Conservation (phyloP, 169 alveolate genomes). For the Eimeria maxima region DNA sequence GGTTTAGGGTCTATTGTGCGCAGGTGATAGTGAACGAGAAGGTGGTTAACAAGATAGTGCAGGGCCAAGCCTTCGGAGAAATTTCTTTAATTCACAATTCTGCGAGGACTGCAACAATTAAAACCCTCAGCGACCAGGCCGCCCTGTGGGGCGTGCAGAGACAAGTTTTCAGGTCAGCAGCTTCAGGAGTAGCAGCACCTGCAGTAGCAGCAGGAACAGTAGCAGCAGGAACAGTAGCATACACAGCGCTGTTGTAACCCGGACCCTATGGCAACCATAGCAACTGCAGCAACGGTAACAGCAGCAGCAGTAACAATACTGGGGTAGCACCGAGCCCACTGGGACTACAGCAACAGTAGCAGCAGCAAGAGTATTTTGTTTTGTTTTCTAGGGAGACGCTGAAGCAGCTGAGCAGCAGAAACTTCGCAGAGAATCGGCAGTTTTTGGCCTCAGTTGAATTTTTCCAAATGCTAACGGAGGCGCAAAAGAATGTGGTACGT, state of each 20-base stretch:
- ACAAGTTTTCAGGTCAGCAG: slow-evolving; percentile 90
- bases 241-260: too few species aligned
- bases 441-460: slow-evolving; percentile 94
- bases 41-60: slow-evolving; percentile 92
- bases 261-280: too few species aligned
- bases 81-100: slow-evolving; percentile 98
- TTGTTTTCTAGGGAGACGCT: slow-evolving; percentile 88
- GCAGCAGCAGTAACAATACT: neutral
- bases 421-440: slow-evolving; percentile 94
- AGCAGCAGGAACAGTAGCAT: neutral
- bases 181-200: neutral
- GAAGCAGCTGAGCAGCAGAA: slow-evolving; percentile 92
- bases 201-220: neutral
- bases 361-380: slow-evolving; percentile 26
- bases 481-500: slow-evolving; percentile 91
- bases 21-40: slow-evolving; percentile 94
- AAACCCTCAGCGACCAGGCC: slow-evolving; percentile 92
- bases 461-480: slow-evolving; percentile 93
- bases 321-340: neutral
- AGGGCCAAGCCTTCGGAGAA: slow-evolving; percentile 99
- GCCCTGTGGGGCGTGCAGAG: slow-evolving; percentile 97
- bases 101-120: slow-evolving; percentile 98
- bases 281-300: neutral
- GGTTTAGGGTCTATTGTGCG: neutral
- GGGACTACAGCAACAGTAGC: slow-evolving; percentile 16